Conservation (phyloP, 768 basidiomycete genomes). For the Suillus sp. region DNA sequence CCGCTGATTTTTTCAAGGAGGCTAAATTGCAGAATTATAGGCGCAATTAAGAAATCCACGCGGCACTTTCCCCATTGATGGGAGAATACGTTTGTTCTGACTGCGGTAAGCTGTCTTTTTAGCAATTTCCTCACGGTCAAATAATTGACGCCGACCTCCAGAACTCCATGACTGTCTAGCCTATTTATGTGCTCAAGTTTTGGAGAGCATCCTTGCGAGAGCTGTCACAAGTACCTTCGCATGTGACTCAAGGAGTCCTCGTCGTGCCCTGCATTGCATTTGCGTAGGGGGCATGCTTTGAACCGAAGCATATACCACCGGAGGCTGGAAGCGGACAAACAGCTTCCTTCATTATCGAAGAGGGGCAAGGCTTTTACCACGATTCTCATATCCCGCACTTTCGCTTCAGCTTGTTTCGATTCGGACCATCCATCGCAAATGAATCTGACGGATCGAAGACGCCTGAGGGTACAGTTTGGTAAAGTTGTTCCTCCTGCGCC, state of each 20-base stretch:
- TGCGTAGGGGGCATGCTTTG: not conserved
- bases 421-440: slow-evolving; percentile 1
- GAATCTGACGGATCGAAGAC: slow-evolving; percentile 15
- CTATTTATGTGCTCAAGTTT: slow-evolving; percentile 8
- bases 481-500: slow-evolving; percentile 19
- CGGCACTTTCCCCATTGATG: slow-evolving; percentile 6
- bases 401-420: slow-evolving; percentile 3
- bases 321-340: not conserved
- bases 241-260: no score
- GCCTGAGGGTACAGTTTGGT: slow-evolving; percentile 30
- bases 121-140: slow-evolving; percentile 1
- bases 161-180: not conserved
- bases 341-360: not conserved
- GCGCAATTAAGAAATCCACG: slow-evolving; percentile 6
- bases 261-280: not conserved
- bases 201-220: not conserved
- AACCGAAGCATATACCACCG: not conserved
- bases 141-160: not conserved
- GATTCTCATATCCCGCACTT: slow-evolving; percentile 1
- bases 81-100: slow-evolving; percentile 4
- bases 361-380: not conserved
- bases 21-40: slow-evolving; percentile 9
- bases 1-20: slow-evolving; percentile 5
- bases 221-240: not conserved
- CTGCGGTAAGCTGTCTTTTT: slow-evolving; percentile 10